phyloP scores from a whole-genome alignment of 176 grass and related monocot species.

The Avena eriantha region DNA sequence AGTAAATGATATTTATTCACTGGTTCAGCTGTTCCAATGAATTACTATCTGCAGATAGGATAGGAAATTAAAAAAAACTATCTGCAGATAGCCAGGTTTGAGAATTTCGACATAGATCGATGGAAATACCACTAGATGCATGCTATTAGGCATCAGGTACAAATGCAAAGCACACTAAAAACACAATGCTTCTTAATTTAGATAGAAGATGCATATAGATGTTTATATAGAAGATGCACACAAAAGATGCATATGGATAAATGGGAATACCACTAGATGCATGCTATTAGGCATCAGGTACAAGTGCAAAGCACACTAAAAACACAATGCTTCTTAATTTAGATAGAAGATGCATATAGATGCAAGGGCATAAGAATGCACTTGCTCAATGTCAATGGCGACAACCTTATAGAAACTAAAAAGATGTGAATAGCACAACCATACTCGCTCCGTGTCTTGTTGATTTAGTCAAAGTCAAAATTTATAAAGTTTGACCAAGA shows the following conservation, averaged over 20 bases:
- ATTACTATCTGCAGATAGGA: too few species aligned
- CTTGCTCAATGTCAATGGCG: not conserved
- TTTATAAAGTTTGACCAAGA: too few species aligned
- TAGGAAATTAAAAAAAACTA: too few species aligned
- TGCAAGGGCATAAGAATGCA: not conserved
- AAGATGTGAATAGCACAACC: not conserved
- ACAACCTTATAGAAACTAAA: not conserved
- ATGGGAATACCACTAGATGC: too few species aligned
- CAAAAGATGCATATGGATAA: too few species aligned
- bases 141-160: not conserved
- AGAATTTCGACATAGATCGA: too few species aligned
- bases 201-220: not conserved
- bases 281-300: not conserved
- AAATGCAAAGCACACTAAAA: slow-evolving; percentile 9
- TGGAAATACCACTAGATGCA: too few species aligned
- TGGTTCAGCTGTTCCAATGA: too few species aligned
- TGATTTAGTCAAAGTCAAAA: too few species aligned
- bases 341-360: not conserved
- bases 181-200: not conserved
- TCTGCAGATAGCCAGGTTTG: too few species aligned
- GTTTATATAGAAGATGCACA: not conserved
- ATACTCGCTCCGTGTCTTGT: too few species aligned
- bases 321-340: not conserved
- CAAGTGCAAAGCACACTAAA: slow-evolving; percentile 7
- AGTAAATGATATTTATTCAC: not conserved